phyloP scores from a whole-genome alignment of 2,329 filamentous ascomycete genomes.

The Aspergillus tamarii region DNA sequence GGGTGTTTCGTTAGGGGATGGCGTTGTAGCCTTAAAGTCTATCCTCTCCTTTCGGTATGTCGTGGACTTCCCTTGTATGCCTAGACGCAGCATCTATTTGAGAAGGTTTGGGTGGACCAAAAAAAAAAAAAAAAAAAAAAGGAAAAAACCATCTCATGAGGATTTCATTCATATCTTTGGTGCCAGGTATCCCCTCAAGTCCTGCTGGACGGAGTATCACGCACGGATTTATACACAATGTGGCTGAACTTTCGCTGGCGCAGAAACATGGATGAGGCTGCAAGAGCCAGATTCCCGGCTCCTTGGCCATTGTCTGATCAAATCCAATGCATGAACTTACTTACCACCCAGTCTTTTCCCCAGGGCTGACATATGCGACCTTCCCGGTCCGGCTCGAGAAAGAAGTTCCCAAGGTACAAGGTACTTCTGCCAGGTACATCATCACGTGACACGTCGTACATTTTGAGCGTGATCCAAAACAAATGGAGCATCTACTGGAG shows the following conservation, averaged over 20 bases:
- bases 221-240: not conserved
- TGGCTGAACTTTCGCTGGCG: not conserved
- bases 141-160: not conserved
- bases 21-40: not conserved
- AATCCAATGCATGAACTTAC: not conserved
- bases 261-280: not conserved
- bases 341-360: not conserved
- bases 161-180: not conserved
- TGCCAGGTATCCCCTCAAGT: not conserved
- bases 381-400: not conserved
- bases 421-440: not conserved
- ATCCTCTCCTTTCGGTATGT: not conserved
- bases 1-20: not conserved
- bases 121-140: not conserved
- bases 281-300: not conserved
- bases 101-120: not conserved
- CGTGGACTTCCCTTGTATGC: not conserved
- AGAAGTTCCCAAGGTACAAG: not conserved
- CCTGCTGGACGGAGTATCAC: constrained; percentile 1
- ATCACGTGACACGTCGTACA: not conserved
- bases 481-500: not conserved
- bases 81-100: not conserved
- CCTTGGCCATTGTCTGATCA: not conserved
- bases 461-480: not conserved
- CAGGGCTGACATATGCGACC: not conserved